Percentiles rank a stretch among this genome's conserved stretches.
phyloP scores from a whole-genome alignment of 1,284 basidiomycete species.

The Irpex sp. region DNA sequence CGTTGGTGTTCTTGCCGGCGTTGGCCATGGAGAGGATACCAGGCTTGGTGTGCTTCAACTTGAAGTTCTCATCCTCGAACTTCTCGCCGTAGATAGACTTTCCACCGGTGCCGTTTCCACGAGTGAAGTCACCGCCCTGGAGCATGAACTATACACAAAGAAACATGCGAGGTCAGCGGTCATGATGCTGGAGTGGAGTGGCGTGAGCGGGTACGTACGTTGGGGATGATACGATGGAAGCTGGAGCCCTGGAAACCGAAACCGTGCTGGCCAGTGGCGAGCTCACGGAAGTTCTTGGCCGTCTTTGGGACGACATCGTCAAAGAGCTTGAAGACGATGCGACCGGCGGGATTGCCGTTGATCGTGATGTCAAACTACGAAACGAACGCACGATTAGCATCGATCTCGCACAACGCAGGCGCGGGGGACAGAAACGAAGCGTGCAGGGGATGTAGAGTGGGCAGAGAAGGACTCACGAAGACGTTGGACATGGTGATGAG shows the following conservation, averaged over 20 bases:
- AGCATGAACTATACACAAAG: constrained; percentile 40
- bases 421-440: neutral
- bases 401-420: neutral
- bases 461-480: constrained; percentile 36
- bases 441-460: neutral
- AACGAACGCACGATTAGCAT: neutral
- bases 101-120: constrained; percentile 81
- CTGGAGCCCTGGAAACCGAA: constrained; percentile 36
- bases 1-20: constrained; percentile 69
- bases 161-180: neutral
- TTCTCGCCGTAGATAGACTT: constrained; percentile 91
- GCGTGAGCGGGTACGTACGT: constrained; percentile 4
- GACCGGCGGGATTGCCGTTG: constrained; percentile 41
- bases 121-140: constrained; percentile 74
- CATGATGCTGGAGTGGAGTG: neutral
- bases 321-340: constrained; percentile 63
- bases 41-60: constrained; percentile 75
- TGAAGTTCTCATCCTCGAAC: constrained; percentile 88
- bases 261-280: constrained; percentile 42
- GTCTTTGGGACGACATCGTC: constrained; percentile 48
- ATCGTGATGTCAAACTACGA: constrained; percentile 57
- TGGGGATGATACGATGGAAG: constrained; percentile 36
- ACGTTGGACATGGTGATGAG: constrained; percentile 40
- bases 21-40: constrained; percentile 92
- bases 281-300: constrained; percentile 47